A percentile compares a stretch with the other conserved stretches of the same genome.
Conservation (phyloP, 1,139 yeast species). For the Blastobotrys serpentis region DNA sequence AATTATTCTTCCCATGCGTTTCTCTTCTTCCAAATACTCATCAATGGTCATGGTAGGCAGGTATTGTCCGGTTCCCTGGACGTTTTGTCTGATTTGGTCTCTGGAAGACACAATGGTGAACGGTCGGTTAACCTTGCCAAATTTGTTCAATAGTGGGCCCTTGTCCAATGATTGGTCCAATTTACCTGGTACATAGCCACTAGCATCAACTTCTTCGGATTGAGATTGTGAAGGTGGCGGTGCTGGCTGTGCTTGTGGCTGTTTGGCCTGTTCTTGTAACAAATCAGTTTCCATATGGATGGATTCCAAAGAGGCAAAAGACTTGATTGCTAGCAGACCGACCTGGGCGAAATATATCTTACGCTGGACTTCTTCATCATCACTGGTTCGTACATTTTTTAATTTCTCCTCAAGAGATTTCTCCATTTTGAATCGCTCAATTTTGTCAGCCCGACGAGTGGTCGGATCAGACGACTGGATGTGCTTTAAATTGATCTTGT, state of each 20-base stretch:
- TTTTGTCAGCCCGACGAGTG: slow-evolving; percentile 65
- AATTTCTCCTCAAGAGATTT: slow-evolving; percentile 46
- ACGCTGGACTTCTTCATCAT: slow-evolving; percentile 61
- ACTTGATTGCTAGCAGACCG: slow-evolving; percentile 49
- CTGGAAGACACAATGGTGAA: slow-evolving; percentile 69
- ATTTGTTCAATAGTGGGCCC: slow-evolving; percentile 18
- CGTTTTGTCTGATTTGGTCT: slow-evolving; percentile 59
- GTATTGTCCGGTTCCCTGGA: slow-evolving; percentile 88
- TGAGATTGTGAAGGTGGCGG: slow-evolving; percentile 2
- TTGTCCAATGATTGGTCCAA: slow-evolving; percentile 8
- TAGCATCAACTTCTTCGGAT: not conserved
- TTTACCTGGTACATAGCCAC: slow-evolving; percentile 13
- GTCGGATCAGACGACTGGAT: slow-evolving; percentile 49
- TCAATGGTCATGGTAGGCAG: slow-evolving; percentile 95
- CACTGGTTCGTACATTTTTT: slow-evolving; percentile 31
- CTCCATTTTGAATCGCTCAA: slow-evolving; percentile 62
- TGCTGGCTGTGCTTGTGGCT: slow-evolving; percentile 24
- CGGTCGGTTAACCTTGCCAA: slow-evolving; percentile 77
- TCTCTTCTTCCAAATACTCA: slow-evolving; percentile 82
- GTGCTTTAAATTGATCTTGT: slow-evolving; percentile 25
- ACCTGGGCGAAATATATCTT: slow-evolving; percentile 56
- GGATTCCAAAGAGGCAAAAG: slow-evolving; percentile 56
- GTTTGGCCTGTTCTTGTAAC: slow-evolving; percentile 31
- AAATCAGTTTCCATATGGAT: slow-evolving; percentile 59
- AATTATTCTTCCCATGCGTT: slow-evolving; percentile 73